phyloP scores from a whole-genome alignment of 352 stramenopile genomes.

The Pythium monospermum region DNA sequence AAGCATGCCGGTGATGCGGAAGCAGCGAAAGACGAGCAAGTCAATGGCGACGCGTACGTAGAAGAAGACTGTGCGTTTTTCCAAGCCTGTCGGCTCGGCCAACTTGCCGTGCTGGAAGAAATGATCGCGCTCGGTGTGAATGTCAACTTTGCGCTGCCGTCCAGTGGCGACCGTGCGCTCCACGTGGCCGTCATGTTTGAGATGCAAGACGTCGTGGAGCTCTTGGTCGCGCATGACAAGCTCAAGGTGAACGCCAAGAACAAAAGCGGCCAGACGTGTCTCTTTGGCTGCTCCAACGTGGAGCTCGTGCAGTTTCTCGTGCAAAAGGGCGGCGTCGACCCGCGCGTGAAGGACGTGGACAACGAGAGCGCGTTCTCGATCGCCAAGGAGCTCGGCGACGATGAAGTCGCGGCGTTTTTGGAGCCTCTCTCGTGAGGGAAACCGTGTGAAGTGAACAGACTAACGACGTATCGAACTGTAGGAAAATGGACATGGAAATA shows the following conservation, averaged over 20 bases:
- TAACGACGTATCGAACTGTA: too few relatives aligned
- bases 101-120: constrained; percentile 65
- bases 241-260: constrained; percentile 71
- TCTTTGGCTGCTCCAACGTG: constrained; percentile 77
- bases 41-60: too few relatives aligned
- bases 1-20: constrained; percentile 23
- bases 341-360: constrained; percentile 54
- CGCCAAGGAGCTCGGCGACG: constrained; percentile 65
- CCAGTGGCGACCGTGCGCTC: constrained; percentile 61
- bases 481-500: too few relatives aligned
- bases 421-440: too few relatives aligned
- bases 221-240: constrained; percentile 43
- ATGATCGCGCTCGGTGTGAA: constrained; percentile 68
- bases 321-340: constrained; percentile 58
- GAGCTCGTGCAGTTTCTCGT: constrained; percentile 63
- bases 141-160: constrained; percentile 62
- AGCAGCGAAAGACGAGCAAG: too few relatives aligned
- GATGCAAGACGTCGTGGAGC: constrained; percentile 74
- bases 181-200: constrained; percentile 83
- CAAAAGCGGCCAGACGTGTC: constrained; percentile 63
- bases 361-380: constrained; percentile 68
- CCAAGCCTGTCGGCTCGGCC: constrained; percentile 66
- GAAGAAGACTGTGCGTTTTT: constrained; percentile 75
- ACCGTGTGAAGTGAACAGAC: too few relatives aligned
- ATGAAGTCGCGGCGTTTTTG: constrained; percentile 64